Evolutionary conservation across 305 asterid species (phyloP).

Genomic region (Withania somnifera): DNA sequence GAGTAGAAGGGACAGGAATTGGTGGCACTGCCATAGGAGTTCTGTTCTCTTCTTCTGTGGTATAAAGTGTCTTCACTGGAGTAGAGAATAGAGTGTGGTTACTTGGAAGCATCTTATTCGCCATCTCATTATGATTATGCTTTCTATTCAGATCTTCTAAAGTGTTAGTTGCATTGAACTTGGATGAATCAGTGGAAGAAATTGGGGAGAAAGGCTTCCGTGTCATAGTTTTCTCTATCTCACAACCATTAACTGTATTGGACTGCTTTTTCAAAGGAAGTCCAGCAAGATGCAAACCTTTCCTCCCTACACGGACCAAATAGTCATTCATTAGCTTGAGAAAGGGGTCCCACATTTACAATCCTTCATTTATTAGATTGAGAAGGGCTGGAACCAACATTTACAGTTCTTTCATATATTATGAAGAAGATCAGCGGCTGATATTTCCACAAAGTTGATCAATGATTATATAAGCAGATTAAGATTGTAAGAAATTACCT

Average conservation of each 20-base stretch:
- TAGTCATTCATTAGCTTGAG: background rate
- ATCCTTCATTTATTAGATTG: background rate
- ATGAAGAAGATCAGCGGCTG: background rate
- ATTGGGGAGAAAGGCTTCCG: constrained; percentile 95
- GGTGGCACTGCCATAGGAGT: constrained; percentile 43
- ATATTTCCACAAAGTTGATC: background rate
- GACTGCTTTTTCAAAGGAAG: constrained; percentile 36
- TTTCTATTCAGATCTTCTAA: constrained; percentile 54
- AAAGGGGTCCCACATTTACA: background rate
- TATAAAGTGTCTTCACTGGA: constrained; percentile 44
- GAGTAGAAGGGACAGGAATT: constrained; percentile 46
- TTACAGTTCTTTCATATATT: background rate
- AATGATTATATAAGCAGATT: background rate
- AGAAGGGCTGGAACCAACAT: background rate
- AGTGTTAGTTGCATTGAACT: constrained; percentile 41
- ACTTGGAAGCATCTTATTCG: constrained; percentile 44
- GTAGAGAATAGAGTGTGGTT: constrained; percentile 44
- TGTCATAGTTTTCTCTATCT: constrained; percentile 38
- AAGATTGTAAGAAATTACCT: constrained; percentile 27
- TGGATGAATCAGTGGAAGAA: constrained; percentile 65
- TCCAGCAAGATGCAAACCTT: constrained; percentile 77
- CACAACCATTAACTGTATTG: constrained; percentile 18
- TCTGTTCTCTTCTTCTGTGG: constrained; percentile 52
- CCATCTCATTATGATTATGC: constrained; percentile 41
- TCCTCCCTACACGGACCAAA: constrained; percentile 48